Evolutionary conservation across 352 stramenopile species (phyloP).

Genomic region (Phytophthora podocarpi): DNA sequence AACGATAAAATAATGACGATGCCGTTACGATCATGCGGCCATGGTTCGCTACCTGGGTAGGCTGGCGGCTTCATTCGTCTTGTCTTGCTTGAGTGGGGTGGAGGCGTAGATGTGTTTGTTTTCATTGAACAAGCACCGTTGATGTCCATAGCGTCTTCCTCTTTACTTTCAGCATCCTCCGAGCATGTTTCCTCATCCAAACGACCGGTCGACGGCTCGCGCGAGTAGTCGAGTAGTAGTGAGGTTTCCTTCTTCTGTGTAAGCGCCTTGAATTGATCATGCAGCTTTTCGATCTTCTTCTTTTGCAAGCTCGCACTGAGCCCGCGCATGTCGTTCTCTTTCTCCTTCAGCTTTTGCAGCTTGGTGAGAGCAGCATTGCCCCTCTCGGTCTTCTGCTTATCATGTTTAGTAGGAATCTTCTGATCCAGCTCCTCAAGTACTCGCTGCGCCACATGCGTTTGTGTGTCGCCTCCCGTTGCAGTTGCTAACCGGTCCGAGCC

Average conservation of each 20-base stretch:
- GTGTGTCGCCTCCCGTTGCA: constrained; percentile 44
- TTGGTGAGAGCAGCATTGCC: constrained; percentile 47
- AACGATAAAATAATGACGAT: constrained; percentile 88
- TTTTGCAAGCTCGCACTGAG: constrained; percentile 76
- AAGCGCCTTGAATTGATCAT: constrained; percentile 81
- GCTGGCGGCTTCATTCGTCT: constrained; percentile 33
- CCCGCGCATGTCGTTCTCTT: constrained; percentile 73
- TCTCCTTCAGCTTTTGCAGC: constrained; percentile 65
- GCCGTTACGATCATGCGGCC: constrained; percentile 71
- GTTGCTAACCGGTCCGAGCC: constrained; percentile 68
- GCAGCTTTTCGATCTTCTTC: constrained; percentile 85
- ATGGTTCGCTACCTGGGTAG: constrained; percentile 31
- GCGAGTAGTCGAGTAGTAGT: constrained; percentile 62
- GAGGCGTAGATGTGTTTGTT: constrained; percentile 14
- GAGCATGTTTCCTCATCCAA: constrained; percentile 33
- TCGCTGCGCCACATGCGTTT: constrained; percentile 73
- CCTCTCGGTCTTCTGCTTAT: constrained; percentile 45
- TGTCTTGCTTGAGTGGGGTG: constrained; percentile 25
- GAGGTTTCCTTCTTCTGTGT: constrained; percentile 82
- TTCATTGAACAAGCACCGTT: constrained; percentile 13
- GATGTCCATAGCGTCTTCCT: constrained; percentile 29
- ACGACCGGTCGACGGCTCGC: constrained; percentile 28
- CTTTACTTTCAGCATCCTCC: constrained; percentile 27
- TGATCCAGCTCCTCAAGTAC: constrained; percentile 71
- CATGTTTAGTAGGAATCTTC: constrained; percentile 46